Base-by-base conservation (phyloP, 345 rosid species). In the Noccaea caerulescens region DNA sequence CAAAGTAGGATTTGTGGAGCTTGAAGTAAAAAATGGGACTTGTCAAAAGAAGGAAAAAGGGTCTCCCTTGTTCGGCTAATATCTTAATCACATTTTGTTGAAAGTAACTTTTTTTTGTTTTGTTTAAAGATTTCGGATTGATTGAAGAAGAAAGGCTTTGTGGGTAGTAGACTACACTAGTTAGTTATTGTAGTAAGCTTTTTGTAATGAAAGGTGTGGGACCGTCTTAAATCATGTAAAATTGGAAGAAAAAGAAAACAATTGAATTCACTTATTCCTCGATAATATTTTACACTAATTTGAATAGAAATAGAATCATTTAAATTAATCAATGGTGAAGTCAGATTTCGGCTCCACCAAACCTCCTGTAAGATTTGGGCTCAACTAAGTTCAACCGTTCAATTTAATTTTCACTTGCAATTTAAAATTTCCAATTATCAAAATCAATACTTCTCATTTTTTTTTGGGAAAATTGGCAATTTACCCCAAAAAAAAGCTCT, bases 1-100 rank as follows among this genome's bases (percentile, higher is more conserved):
- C 74, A 61, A 62, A 62, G 66, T 76, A 69, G 79, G 60, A 56
- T 63, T 30, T 76, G 75, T 69, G 71, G 47, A 76, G 79, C 41
- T 47, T 42, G 34, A 67, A 60, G 68, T 42, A 30, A 66, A 58
- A 14, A 60, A 71, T 5, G 52, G 57, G 47, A 39, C 14, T 16
- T 71, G 61, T 50, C 68, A 11, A 47, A 70, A 63, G 46, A 57
- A 16, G 72, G 5, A 63, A 64, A 64, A 54, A 51, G 55, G 56
- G 43, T 44, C 36, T 68, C 61, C 42, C 42, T 60, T 68, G 45
- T 25, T 61, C 27, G 43, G 59, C 45, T 57, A 72, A 44, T 55
- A 46, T 47, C 47, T 57, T 13, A 42, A 57, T 55, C 70, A 63
- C 70, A 63, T 55, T 69, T 54, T 75, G 70, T 38, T 69, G 70